phyloP scores from a whole-genome alignment of 176 grass and related monocot species.

The Aegilops longissima region DNA sequence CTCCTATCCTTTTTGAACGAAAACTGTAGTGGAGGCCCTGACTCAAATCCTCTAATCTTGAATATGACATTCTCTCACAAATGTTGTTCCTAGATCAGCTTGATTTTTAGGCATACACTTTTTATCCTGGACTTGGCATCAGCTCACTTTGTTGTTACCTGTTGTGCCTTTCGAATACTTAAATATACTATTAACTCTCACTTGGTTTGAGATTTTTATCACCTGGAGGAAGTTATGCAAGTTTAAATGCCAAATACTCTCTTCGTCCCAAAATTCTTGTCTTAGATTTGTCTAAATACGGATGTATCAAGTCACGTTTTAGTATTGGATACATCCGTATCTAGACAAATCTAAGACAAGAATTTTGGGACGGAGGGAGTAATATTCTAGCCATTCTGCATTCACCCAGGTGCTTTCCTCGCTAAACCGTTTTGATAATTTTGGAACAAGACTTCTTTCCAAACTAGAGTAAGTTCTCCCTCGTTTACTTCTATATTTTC shows the following conservation, averaged over 20 bases:
- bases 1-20: background rate
- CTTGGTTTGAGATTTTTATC: conserved; percentile 5
- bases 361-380: too few species aligned
- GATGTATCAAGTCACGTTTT: too few species aligned
- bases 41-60: background rate
- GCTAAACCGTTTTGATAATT: conserved; percentile 70
- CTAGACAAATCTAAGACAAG: too few species aligned
- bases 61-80: conserved; percentile 13
- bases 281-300: too few species aligned
- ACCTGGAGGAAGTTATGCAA: background rate
- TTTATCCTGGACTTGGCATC: background rate
- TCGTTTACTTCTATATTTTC: conserved; percentile 17
- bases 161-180: conserved; percentile 23
- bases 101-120: background rate
- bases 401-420: conserved; percentile 75
- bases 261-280: too few species aligned
- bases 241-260: background rate
- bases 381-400: conserved; percentile 22
- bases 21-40: background rate
- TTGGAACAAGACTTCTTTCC: conserved; percentile 64
- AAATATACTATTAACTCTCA: conserved; percentile 17
- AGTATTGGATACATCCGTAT: too few species aligned
- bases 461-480: conserved; percentile 71
- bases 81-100: background rate
- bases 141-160: conserved; percentile 22